phyloP scores from a whole-genome alignment of 192 early-diverging fungal species.

The Anaeromyces robustus region DNA sequence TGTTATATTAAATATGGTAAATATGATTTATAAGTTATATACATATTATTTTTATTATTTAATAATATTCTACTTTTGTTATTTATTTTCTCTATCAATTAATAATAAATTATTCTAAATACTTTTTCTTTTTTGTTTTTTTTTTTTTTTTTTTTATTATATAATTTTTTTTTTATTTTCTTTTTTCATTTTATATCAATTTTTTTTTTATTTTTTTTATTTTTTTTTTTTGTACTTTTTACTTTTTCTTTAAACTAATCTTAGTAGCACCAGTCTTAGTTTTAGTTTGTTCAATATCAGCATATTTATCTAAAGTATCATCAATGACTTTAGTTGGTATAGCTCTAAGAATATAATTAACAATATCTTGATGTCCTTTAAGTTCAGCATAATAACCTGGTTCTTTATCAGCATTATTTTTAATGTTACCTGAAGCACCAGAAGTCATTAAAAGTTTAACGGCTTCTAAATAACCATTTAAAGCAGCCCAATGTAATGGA shows the following conservation, averaged over 20 bases:
- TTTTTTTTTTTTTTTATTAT: too few relatives aligned
- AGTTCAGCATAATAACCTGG: background rate
- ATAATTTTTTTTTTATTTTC: too few relatives aligned
- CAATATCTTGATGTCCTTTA: background rate
- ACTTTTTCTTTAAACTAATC: background rate
- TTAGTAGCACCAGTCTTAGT: background rate
- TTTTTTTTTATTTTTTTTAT: too few relatives aligned
- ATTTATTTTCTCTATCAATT: too few relatives aligned
- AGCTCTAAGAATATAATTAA: background rate
- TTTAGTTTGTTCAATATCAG: background rate
- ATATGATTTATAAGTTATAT: too few relatives aligned
- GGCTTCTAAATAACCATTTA: constrained; percentile 58
- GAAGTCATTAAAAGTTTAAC: constrained; percentile 40
- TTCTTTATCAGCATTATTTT: background rate
- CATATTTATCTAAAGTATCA: background rate
- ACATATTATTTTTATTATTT: too few relatives aligned
- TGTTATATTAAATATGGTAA: too few relatives aligned
- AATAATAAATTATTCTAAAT: too few relatives aligned
- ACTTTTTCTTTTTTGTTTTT: too few relatives aligned
- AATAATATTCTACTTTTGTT: too few relatives aligned
- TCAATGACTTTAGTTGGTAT: background rate
- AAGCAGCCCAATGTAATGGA: constrained; percentile 70
- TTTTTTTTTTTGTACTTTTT: background rate
- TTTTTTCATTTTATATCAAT: too few relatives aligned
- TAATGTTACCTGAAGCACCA: constrained; percentile 21